Conservation (phyloP, 176 grass and related monocot genomes). For the Miscanthus lutarioriparius region DNA sequence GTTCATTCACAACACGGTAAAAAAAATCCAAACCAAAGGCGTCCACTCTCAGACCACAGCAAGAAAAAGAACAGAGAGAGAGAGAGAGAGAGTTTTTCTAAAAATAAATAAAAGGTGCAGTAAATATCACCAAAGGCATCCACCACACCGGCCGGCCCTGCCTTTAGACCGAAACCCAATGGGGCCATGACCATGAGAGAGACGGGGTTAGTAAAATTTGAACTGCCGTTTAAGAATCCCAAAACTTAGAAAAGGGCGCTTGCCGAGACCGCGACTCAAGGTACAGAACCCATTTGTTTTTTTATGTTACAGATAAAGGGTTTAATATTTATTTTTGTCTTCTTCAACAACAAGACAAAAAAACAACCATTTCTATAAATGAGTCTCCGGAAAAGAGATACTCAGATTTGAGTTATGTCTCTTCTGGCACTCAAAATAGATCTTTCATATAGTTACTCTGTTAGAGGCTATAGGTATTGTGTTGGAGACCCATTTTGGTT, state of each 20-base stretch:
- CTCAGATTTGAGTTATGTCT: no score
- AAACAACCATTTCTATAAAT: no score
- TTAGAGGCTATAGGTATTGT: no score
- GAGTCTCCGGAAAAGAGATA: no score
- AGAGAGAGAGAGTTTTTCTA: background rate
- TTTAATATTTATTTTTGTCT: no score
- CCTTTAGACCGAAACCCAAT: conserved; percentile 35
- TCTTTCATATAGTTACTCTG: no score
- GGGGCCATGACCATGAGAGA: background rate
- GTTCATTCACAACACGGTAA: conserved; percentile 17
- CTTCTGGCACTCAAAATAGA: no score
- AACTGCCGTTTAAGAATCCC: conserved; percentile 80
- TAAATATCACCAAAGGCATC: conserved; percentile 50
- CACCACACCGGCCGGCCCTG: conserved; percentile 7
- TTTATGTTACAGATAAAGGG: no score
- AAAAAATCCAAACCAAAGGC: conserved; percentile 16
- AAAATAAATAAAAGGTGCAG: conserved; percentile 4
- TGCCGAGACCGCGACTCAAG: no score
- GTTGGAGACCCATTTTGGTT: no score
- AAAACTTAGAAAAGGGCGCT: conserved; percentile 64
- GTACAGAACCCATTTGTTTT: no score
- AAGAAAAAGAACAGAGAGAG: conserved; percentile 20
- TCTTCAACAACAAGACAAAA: no score
- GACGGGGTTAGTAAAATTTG: conserved; percentile 28
- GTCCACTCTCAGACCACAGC: background rate